Evolutionary conservation across 441 rosid genomes (phyloP).

Genomic region (Euphorbia schlechtendalii): DNA sequence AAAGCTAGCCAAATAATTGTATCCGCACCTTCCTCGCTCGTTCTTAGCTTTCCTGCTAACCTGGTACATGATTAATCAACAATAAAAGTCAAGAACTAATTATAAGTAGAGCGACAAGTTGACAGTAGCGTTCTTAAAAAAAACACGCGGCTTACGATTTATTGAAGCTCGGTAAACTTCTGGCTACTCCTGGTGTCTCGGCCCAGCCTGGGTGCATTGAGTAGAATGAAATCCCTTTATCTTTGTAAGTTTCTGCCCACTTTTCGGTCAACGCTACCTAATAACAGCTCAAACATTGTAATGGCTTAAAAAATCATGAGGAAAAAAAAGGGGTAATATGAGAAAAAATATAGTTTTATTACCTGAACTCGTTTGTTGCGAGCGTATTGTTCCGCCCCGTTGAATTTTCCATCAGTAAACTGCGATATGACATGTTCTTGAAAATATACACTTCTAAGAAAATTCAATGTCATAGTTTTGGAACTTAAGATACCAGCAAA

Average conservation of each 20-base stretch:
- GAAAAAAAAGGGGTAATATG: not conserved
- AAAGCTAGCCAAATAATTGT: slow-evolving; percentile 71
- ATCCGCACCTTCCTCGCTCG: slow-evolving; percentile 84
- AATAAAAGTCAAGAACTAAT: not conserved
- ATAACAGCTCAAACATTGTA: slow-evolving; percentile 8
- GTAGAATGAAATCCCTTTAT: slow-evolving; percentile 70
- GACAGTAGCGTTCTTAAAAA: too few relatives aligned
- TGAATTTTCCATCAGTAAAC: slow-evolving; percentile 46
- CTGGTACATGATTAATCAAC: slow-evolving; percentile 38
- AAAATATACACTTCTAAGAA: not conserved
- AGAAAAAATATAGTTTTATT: slow-evolving; percentile 8
- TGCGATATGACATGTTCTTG: slow-evolving; percentile 24
- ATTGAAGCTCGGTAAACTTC: slow-evolving; percentile 55
- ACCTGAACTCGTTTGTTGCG: slow-evolving; percentile 90
- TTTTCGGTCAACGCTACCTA: slow-evolving; percentile 77
- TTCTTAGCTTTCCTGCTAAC: slow-evolving; percentile 69
- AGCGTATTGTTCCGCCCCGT: slow-evolving; percentile 62
- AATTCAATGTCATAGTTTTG: not conserved
- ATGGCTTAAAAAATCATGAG: not conserved
- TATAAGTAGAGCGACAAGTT: not conserved
- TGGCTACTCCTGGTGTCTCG: slow-evolving; percentile 76
- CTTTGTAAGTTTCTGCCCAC: slow-evolving; percentile 63
- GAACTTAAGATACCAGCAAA: slow-evolving; percentile 46
- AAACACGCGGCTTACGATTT: slow-evolving; percentile 32
- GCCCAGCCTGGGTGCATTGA: slow-evolving; percentile 98